Base-by-base conservation (phyloP, 257 asterid species). In the Euphrasia confusa region DNA sequence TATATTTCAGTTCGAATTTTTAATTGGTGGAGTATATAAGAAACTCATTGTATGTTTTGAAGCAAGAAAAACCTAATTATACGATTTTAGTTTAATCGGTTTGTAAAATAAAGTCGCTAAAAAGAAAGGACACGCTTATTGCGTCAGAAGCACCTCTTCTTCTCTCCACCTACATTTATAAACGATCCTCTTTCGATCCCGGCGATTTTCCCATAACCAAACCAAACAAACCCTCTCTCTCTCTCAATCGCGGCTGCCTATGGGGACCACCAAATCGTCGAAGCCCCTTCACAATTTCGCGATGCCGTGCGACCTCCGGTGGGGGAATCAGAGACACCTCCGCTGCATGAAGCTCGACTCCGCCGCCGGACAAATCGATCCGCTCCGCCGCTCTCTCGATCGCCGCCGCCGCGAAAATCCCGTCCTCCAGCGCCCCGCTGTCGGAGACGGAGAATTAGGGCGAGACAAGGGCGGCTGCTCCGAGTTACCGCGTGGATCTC, bases 261-360 rank as follows among this genome's bases (percentile, higher is more conserved):
- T 73, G 91, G 89, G 79, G 53, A 63, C 83, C 0, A 84, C 78
- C 27, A 78, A 84, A 85, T 83, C 86, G 37, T 80, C 85, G 30
- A 73, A 77, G 53, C 72, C 90, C 60, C 73, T 88, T 27, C 96
- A 88, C 66, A 88, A 85, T 85, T 83, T 88, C 78, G 70, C 68
- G 55, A 21, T 88, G 67, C 94, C 89, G 17, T 30, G 64, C 57
- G 80, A 80, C 5, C 65, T 88, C n/a, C 79, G 83, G 55, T 88
- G 94, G 96, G 94, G 94, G 2, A 83, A 77, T 47, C 91, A 77
- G 85, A 72, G 61, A 13, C 71, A 63, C 50, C 80, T 83, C 74
- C 81, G 89, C 63, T 83, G 96, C 75, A 82, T 72, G 76, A 81
- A 81, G 78, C 81, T 79, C 58, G 72, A 75, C 74, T 69, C 85